Base-by-base conservation (phyloP, 495 filamentous ascomycete genomes). In the Daldinia bambusicola region DNA sequence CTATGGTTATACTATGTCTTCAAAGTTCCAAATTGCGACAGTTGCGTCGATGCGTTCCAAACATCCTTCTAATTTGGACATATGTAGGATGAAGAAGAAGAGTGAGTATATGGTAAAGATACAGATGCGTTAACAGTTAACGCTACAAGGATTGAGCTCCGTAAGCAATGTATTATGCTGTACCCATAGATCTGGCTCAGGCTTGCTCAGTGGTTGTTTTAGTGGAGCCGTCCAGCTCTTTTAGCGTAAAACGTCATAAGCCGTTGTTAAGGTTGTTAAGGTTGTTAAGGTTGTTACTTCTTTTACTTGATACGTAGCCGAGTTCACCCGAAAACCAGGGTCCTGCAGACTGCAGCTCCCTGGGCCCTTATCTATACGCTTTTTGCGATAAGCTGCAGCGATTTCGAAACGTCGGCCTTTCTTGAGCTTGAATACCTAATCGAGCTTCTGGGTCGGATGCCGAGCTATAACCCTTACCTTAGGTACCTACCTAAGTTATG, bases 171-270 rank as follows among this genome's bases (percentile, higher is more conserved):
- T 63, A 71, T 52, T 26, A 3, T 7, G 18, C 20, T 56, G 31
- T 63, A 71, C 58, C 69, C 63, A 26, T 45, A 63, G 63, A 66
- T 63, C 69, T 63, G 63, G 53, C 45, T 52, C 26, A 26, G 26
- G 26, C 26, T 26, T 26, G 26, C 26, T 26, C 45, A 26, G 52
- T 31, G 66, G 51, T 38, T 69, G 31, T 57, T 31, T 31, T 43
- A 61, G 65, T 61, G 61, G 67, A 37, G 40, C 57, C 32, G 22
- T 13, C 45, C 26, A 20, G 32, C 20, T 22, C n/a, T 55, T 38
- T 26, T 16, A 36, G 14, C 26, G 52, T 10, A 14, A 22, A 55
- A 55, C 52, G 52, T 55, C 52, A 55, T 55, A 32, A 32, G 50
- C 20, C 6, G 22, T 32, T 52, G 50, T 52, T 30, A 52, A 52